phyloP scores from a whole-genome alignment of 768 basidiomycete genomes.

The Pleurotus citrinopileatus region DNA sequence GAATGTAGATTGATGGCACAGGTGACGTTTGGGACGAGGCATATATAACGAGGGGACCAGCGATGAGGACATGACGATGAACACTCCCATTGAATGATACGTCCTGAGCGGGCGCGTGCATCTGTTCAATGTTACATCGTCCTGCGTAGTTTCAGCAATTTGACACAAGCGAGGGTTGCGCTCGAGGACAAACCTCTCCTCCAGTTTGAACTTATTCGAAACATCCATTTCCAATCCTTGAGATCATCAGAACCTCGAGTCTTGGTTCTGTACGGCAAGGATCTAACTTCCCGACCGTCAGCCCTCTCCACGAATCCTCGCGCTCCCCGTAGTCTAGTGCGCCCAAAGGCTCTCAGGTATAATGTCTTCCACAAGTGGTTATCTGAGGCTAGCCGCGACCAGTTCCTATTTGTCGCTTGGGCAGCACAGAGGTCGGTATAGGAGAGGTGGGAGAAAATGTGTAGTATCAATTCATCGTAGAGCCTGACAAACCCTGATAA shows the following conservation, averaged over 20 bases:
- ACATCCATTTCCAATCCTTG: constrained; percentile 86
- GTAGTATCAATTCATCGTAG: constrained; percentile 75
- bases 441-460: constrained; percentile 69
- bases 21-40: constrained; percentile 43
- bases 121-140: constrained; percentile 53
- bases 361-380: constrained; percentile 72
- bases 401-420: constrained; percentile 62
- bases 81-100: constrained; percentile 10
- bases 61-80: constrained; percentile 48
- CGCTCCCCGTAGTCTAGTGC: constrained; percentile 63
- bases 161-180: constrained; percentile 1
- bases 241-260: constrained; percentile 27
- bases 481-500: constrained; percentile 24
- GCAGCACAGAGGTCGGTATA: constrained; percentile 65
- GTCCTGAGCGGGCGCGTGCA: constrained; percentile 16
- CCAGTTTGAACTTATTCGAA: constrained; percentile 82
- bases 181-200: constrained; percentile 52
- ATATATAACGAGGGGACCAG: constrained; percentile 57
- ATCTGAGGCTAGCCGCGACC: constrained; percentile 64
- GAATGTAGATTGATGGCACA: constrained; percentile 36
- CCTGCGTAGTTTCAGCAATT: constrained; percentile 35
- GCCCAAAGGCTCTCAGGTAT: constrained; percentile 64
- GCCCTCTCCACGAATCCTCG: constrained; percentile 55
- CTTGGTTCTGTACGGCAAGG: constrained; percentile 52
- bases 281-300: constrained; percentile 57